Evolutionary conservation across 371 early-diverging fungal genomes (phyloP), one percentile per base, ranked within the genome.

Genomic region (Conidiobolus incongruus): DNA sequence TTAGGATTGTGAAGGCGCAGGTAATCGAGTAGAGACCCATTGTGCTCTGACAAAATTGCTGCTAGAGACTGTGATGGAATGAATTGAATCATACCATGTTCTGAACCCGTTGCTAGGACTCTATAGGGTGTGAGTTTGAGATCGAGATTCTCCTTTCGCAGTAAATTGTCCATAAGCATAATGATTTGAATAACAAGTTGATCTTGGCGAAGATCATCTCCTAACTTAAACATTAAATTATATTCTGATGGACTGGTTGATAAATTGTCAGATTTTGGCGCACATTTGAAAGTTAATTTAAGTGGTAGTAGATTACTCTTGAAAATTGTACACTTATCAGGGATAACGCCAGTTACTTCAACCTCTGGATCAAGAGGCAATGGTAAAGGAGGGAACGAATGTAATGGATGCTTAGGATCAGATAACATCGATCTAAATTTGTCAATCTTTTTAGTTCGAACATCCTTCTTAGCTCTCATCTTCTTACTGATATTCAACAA

Each of bases 161-260:
- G 56, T 19, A 96, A 62, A 44, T 74, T 70, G 56, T 96, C 92
- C 92, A 96, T 94, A 21, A 97, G 63, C 0, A 79, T 81, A 44
- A 95, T 87, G 40, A 94, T 76, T 55, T 95, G 94, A 32, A 97
- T 81, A 4, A 91, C 89, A 20, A 97, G 65, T 56, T 94, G 94
- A 63, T 97, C 97, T 62, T 97, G 97, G 22, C 95, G 61, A 57
- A 97, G 58, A 51, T 97, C 97, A 55, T 97, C 97, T 4, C 97
- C 97, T 0, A 72, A 64, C 56, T 97, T 97, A 68, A 90, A 93
- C 2, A 97, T 92, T 7, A 86, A 55, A 61, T 65, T 49, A n/a
- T 12, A 5, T 21, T 23, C 19, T 13, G 31, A 19, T 20, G 11
- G 24, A 24, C 2, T 20, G n/a, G 21, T 16, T n/a, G 15, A 13